Evolutionary conservation across 441 rosid species (phyloP).

Genomic region (Populus hybrid): DNA sequence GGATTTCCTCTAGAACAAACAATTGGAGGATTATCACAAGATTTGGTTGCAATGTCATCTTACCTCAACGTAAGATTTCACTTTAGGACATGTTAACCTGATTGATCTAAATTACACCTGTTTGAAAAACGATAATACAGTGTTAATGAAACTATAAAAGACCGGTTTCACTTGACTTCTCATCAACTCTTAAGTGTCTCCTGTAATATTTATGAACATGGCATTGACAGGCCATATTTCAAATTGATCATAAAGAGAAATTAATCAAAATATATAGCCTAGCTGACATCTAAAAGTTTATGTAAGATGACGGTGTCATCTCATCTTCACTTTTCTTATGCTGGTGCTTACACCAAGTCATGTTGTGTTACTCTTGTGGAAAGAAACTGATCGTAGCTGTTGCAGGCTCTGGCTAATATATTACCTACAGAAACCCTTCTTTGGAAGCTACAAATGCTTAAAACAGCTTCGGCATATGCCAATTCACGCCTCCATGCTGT

Average conservation of each 20-base stretch:
- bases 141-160: no score
- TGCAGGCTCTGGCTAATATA: constrained; percentile 48
- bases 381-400: constrained; percentile 22
- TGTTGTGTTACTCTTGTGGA: constrained; percentile 1
- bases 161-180: no score
- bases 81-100: neutral
- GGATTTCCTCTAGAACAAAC: constrained; percentile 36
- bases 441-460: constrained; percentile 62
- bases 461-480: constrained; percentile 45
- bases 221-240: no score
- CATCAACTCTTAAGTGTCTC: no score
- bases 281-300: neutral
- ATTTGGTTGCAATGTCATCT: constrained; percentile 32
- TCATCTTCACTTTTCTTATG: neutral
- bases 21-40: constrained; percentile 33
- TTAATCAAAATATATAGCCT: no score
- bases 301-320: neutral
- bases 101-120: no score
- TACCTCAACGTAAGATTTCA: constrained; percentile 38
- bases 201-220: no score
- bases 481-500: constrained; percentile 54
- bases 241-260: no score
- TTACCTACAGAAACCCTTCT: constrained; percentile 49
- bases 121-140: no score
- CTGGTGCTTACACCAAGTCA: neutral